Evolutionary conservation across 1,284 basidiomycete genomes (phyloP).

Genomic region (Pulchroboletus neoregius): DNA sequence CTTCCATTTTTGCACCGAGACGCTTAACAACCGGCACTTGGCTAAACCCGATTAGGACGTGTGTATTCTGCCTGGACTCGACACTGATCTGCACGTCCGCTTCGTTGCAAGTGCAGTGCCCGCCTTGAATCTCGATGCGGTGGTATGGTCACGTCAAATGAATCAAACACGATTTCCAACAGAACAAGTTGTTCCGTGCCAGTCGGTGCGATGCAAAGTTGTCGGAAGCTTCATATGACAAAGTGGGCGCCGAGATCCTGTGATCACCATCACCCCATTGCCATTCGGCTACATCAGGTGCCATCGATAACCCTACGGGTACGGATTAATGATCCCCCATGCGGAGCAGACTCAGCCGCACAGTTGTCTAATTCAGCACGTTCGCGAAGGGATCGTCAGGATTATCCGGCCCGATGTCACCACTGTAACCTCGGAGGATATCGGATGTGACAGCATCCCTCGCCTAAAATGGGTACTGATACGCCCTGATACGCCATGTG

Average conservation of each 20-base stretch:
- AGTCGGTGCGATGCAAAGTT: slow-evolving; percentile 25
- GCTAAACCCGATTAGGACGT: slow-evolving; percentile 18
- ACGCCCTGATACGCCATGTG: slow-evolving; percentile 30
- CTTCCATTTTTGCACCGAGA: slow-evolving; percentile 32
- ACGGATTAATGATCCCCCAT: slow-evolving; percentile 29
- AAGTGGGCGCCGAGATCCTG: slow-evolving; percentile 17
- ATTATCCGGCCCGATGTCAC: slow-evolving; percentile 31
- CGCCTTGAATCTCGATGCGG: slow-evolving; percentile 22
- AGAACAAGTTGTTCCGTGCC: slow-evolving; percentile 19
- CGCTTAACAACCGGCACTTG: slow-evolving; percentile 20
- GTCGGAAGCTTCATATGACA: slow-evolving; percentile 7
- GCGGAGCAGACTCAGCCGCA: slow-evolving; percentile 19
- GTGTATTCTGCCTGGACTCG: slow-evolving; percentile 11
- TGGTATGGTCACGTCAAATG: slow-evolving; percentile 16
- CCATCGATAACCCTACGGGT: slow-evolving; percentile 23
- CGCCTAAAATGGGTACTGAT: slow-evolving; percentile 14
- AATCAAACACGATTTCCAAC: slow-evolving; percentile 21
- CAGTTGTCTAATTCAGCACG: slow-evolving; percentile 17
- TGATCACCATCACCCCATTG: slow-evolving; percentile 18
- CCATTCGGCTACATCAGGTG: slow-evolving; percentile 16
- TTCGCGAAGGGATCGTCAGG: slow-evolving; percentile 37
- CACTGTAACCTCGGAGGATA: slow-evolving; percentile 27
- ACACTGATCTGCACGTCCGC: slow-evolving; percentile 9
- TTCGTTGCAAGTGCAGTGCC: slow-evolving; percentile 23
- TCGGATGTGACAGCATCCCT: slow-evolving; percentile 29